phyloP scores from a whole-genome alignment of 2,329 filamentous ascomycete genomes.

The Verticillium tricorpus region DNA sequence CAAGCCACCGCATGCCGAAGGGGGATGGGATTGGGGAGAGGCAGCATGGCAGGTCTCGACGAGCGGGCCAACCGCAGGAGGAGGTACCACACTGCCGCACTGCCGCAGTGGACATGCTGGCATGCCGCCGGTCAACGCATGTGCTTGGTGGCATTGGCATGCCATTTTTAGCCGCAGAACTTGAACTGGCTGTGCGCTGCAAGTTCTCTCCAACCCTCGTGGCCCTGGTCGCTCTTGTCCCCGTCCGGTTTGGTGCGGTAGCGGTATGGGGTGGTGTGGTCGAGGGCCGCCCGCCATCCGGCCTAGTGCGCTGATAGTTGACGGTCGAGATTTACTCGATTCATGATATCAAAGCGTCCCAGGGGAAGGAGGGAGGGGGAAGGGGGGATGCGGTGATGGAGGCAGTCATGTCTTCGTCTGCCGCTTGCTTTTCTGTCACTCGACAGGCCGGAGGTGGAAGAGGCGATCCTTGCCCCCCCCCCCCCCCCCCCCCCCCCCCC shows the following conservation, averaged over 20 bases:
- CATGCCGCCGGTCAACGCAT: not conserved
- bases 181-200: not conserved
- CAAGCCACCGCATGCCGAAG: conserved; percentile 14
- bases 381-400: not conserved
- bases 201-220: not conserved
- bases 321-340: not conserved
- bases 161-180: not conserved
- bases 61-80: conserved; percentile 1
- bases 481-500: too few relatives aligned
- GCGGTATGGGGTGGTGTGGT: not conserved
- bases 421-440: conserved; percentile 1
- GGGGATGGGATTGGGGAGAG: conserved; percentile 12
- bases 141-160: not conserved
- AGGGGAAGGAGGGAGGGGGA: not conserved
- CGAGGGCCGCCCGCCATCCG: not conserved
- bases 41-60: conserved; percentile 4
- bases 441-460: conserved; percentile 3
- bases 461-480: not conserved
- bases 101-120: not conserved
- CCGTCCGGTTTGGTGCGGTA: not conserved
- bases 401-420: not conserved
- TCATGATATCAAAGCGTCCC: not conserved
- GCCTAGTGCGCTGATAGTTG: not conserved
- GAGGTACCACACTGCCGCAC: not conserved
- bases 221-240: not conserved